A percentile compares a stretch with the other conserved stretches of the same genome.
phyloP scores from a whole-genome alignment of 345 rosid genomes.

The Lumnitzera littorea region DNA sequence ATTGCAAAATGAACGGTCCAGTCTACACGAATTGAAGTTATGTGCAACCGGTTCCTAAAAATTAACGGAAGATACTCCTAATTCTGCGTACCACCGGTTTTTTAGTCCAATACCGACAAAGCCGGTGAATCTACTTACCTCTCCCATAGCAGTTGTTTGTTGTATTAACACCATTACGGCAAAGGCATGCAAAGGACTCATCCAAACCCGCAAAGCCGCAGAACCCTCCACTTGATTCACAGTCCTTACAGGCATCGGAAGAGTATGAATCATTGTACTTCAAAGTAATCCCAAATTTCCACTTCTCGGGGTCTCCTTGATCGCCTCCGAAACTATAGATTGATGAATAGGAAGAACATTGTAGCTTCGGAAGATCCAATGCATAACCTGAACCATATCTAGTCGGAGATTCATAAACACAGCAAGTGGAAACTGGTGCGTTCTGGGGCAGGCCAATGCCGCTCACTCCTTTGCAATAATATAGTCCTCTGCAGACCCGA shows the following conservation, averaged over 20 bases:
- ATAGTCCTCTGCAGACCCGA: constrained; percentile 52
- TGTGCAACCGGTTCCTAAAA: too few species aligned
- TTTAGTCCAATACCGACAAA: too few species aligned
- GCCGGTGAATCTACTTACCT: constrained; percentile 28
- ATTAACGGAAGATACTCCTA: too few species aligned
- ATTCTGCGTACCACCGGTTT: too few species aligned
- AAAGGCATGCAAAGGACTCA: constrained; percentile 60
- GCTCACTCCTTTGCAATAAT: constrained; percentile 54
- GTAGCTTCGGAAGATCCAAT: constrained; percentile 58
- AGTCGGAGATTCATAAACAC: constrained; percentile 49
- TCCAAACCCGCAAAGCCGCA: constrained; percentile 56
- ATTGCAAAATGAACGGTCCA: too few species aligned
- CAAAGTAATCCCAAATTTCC: constrained; percentile 53
- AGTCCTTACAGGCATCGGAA: constrained; percentile 34
- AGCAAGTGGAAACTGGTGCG: constrained; percentile 46
- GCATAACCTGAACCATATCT: constrained; percentile 36
- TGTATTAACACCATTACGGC: constrained; percentile 42
- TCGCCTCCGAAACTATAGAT: constrained; percentile 47
- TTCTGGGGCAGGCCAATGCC: constrained; percentile 53
- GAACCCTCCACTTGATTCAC: constrained; percentile 55
- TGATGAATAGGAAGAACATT: constrained; percentile 54
- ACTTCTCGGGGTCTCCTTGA: constrained; percentile 51
- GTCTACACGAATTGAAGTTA: too few species aligned
- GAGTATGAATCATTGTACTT: constrained; percentile 40
- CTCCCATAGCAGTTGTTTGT: constrained; percentile 42